phyloP scores from a whole-genome alignment of 2,329 filamentous ascomycete species.

The Scedosporium dehoogii region DNA sequence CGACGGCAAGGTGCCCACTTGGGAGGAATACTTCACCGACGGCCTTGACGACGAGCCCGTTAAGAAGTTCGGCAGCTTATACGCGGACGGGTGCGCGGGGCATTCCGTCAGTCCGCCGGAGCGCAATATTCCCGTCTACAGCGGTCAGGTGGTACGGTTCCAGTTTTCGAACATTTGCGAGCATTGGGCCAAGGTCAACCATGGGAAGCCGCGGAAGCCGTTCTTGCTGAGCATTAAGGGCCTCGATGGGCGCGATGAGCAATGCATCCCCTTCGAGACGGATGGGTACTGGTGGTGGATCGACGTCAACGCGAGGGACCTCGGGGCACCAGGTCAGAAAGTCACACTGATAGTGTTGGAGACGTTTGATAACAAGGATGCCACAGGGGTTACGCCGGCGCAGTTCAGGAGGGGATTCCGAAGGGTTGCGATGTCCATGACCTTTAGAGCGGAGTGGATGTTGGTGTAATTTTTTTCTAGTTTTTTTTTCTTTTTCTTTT shows the following conservation, averaged over 20 bases:
- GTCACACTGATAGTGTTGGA: constrained; percentile 55
- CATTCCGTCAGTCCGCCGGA: constrained; percentile 47
- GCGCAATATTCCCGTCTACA: constrained; percentile 44
- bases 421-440: constrained; percentile 28
- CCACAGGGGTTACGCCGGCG: constrained; percentile 36
- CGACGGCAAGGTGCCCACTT: constrained; percentile 58
- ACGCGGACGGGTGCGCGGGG: constrained; percentile 41
- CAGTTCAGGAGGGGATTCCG: constrained; percentile 33
- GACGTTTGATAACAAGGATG: constrained; percentile 34
- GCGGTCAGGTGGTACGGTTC: constrained; percentile 56
- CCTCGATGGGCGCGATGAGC: constrained; percentile 54
- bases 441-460: constrained; percentile 37
- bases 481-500: constrained; percentile 2
- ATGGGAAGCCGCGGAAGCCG: constrained; percentile 50
- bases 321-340: constrained; percentile 61
- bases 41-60: constrained; percentile 28
- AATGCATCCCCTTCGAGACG: constrained; percentile 62
- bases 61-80: constrained; percentile 32
- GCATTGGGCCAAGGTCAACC: constrained; percentile 69
- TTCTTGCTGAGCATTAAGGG: constrained; percentile 61
- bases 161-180: constrained; percentile 70
- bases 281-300: constrained; percentile 75
- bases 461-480: constrained; percentile 24
- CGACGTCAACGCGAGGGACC: constrained; percentile 56
- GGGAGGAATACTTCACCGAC: constrained; percentile 74